These are phyloP conservation scores for Saussurea involucrata DNA, from an alignment of 129 eudicot species.

Conservation along the genomic window DNA sequence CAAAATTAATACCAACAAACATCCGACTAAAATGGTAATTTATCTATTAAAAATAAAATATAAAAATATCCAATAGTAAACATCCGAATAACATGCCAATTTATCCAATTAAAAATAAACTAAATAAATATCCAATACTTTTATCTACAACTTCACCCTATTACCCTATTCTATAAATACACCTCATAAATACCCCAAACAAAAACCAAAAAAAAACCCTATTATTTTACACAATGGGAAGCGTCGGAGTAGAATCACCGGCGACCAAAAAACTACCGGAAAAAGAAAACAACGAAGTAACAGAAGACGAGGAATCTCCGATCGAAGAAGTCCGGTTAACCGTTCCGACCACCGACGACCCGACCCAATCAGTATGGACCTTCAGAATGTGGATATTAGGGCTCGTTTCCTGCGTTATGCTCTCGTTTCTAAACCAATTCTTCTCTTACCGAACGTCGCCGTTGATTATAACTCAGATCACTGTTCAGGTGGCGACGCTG, in stretches of 20 bases:
- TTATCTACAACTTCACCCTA: background rate
- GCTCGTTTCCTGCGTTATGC: constrained; percentile 45
- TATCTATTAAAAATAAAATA: too few relatives aligned
- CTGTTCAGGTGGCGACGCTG: constrained; percentile 74
- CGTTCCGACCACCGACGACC: constrained; percentile 70
- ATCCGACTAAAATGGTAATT: too few relatives aligned
- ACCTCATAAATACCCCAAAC: background rate
- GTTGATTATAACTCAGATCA: constrained; percentile 47
- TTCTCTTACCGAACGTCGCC: constrained; percentile 63
- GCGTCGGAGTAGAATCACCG: constrained; percentile 26
- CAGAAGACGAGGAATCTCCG: constrained; percentile 63
- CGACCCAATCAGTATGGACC: constrained; percentile 73
- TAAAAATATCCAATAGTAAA: too few relatives aligned
- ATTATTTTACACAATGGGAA: constrained; percentile 10
- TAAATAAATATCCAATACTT: too few relatives aligned
- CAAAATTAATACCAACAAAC: too few relatives aligned
- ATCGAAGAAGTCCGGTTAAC: constrained; percentile 72
- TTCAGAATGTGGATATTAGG: constrained; percentile 91
- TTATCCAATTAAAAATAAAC: too few relatives aligned
- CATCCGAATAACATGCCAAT: too few relatives aligned
- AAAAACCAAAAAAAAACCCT: background rate
- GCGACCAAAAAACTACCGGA: background rate
- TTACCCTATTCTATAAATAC: background rate
- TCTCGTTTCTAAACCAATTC: constrained; percentile 70
- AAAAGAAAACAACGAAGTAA: too few relatives aligned